Conservation (phyloP, 2,329 filamentous ascomycete species). For the Hymenoscyphus infarciens region DNA sequence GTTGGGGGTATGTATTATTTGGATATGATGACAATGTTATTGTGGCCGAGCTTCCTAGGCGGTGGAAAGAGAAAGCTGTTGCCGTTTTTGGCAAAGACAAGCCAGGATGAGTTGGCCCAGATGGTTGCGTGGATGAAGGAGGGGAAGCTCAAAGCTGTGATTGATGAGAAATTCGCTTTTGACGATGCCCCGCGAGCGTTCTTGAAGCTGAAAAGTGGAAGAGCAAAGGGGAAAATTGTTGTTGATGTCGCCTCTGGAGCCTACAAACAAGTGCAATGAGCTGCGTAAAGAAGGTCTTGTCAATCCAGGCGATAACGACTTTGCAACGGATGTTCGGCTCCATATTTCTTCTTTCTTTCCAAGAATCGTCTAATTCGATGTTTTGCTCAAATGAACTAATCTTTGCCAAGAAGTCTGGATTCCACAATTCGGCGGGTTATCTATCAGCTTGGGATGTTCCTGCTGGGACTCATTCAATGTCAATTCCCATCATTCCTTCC, state of each 20-base stretch:
- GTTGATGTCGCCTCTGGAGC: slow-evolving; percentile 14
- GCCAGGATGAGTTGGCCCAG: slow-evolving; percentile 46
- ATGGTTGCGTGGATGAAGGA: slow-evolving; percentile 54
- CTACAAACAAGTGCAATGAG: background rate
- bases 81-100: slow-evolving; percentile 42
- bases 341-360: no score
- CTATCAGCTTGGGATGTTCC: no score
- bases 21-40: slow-evolving; percentile 13
- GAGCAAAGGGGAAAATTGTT: slow-evolving; percentile 58
- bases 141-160: slow-evolving; percentile 53
- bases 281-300: background rate
- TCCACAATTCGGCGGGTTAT: no score
- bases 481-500: no score
- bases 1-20: slow-evolving; percentile 50
- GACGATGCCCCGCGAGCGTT: slow-evolving; percentile 56
- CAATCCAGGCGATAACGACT: no score
- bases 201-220: slow-evolving; percentile 53
- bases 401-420: no score
- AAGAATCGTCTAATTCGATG: no score
- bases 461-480: no score
- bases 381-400: no score
- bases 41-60: slow-evolving; percentile 21
- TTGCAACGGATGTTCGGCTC: no score
- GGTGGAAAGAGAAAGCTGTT: slow-evolving; percentile 42
- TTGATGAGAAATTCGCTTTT: slow-evolving; percentile 54